Evolutionary conservation across 345 rosid species (phyloP).

Genomic region (Salix koriyanagi): DNA sequence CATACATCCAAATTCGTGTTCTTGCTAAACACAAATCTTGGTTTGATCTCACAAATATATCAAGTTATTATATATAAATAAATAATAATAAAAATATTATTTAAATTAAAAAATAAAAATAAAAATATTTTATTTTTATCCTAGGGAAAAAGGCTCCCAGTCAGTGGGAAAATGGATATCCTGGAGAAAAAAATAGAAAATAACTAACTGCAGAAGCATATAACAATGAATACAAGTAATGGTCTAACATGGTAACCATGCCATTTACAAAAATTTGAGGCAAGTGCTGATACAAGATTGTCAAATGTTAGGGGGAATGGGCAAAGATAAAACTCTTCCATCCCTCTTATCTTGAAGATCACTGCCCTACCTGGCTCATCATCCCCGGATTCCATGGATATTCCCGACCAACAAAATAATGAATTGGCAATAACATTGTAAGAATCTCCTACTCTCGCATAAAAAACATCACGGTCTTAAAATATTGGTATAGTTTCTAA

Average conservation of each 20-base stretch:
- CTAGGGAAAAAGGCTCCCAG: no score
- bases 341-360: neutral
- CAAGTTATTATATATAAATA: no score
- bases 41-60: no score
- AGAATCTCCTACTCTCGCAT: neutral
- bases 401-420: slow-evolving; percentile 6
- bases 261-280: slow-evolving; percentile 7
- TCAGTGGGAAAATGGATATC: no score
- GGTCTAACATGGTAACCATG: neutral
- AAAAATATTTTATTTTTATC: no score
- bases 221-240: neutral
- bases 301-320: neutral
- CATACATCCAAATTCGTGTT: no score
- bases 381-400: neutral
- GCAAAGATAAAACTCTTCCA: neutral
- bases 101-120: no score
- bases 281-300: neutral
- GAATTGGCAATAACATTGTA: neutral
- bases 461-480: neutral
- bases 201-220: neutral
- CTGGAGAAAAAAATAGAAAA: neutral
- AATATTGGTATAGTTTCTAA: neutral
- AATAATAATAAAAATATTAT: no score
- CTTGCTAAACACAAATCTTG: no score
- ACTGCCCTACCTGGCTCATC: neutral